Conservation (phyloP, 1,139 yeast species). For the Candida tunisiensis region DNA sequence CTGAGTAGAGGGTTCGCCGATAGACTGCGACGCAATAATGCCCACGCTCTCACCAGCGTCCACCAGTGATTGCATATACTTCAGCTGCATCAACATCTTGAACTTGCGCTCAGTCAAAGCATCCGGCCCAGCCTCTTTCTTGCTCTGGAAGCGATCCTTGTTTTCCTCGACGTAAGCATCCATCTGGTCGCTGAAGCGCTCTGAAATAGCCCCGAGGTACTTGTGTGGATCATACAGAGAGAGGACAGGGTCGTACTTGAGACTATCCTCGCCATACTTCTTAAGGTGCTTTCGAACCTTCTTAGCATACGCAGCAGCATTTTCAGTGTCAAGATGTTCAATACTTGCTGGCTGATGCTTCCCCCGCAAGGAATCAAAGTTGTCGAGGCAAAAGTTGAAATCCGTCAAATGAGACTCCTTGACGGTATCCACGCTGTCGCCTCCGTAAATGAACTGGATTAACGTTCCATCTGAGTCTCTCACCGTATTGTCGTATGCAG, state of each 20-base stretch:
- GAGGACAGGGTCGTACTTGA: conserved; percentile 78
- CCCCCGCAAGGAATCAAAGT: conserved; percentile 69
- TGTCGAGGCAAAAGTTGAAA: conserved; percentile 84
- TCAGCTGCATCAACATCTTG: conserved; percentile 93
- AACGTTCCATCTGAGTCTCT: conserved; percentile 92
- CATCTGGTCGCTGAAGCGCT: conserved; percentile 66
- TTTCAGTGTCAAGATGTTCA: conserved; percentile 40
- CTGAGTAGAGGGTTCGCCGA: conserved; percentile 99
- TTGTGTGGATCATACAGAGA: conserved; percentile 77
- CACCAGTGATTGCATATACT: conserved; percentile 89
- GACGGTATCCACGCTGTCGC: conserved; percentile 89
- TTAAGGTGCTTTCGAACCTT: conserved; percentile 61
- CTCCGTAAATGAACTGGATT: conserved; percentile 93
- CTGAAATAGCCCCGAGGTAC: conserved; percentile 86
- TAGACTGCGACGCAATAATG: conserved; percentile 93
- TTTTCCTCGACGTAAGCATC: conserved; percentile 50
- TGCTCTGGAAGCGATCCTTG: conserved; percentile 28
- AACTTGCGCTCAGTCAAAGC: conserved; percentile 65
- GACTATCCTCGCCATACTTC: conserved; percentile 38
- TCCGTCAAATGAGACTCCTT: conserved; percentile 90
- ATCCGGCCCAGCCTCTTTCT: conserved; percentile 17
- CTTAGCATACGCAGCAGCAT: conserved; percentile 63
- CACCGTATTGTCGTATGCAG: conserved; percentile 86
- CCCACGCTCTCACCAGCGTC: conserved; percentile 99
- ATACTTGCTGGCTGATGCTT: conserved; percentile 57